Evolutionary conservation across 352 stramenopile species (phyloP).

Genomic region (Vaucheria bursata): DNA sequence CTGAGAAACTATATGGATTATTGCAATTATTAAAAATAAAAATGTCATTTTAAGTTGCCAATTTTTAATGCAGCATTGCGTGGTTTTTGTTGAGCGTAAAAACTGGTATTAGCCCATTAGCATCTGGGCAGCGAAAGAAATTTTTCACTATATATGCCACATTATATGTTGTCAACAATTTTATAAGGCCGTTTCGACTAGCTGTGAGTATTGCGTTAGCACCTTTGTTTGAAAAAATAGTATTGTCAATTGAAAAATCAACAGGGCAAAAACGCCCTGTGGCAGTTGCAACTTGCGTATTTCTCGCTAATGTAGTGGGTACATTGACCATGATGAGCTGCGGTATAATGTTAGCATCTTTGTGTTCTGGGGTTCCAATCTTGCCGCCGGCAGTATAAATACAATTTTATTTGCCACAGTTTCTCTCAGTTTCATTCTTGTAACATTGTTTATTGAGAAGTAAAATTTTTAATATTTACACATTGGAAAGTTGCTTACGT

Average conservation of each 20-base stretch:
- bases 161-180: conserved; percentile 36
- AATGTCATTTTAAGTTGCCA: too few relatives aligned
- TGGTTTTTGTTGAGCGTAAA: background rate
- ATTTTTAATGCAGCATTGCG: background rate
- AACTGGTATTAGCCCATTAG: conserved; percentile 25
- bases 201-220: conserved; percentile 26
- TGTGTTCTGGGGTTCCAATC: conserved; percentile 16
- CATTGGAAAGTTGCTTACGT: too few relatives aligned
- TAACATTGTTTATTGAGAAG: too few relatives aligned
- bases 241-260: conserved; percentile 22
- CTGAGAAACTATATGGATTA: too few relatives aligned
- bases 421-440: too few relatives aligned
- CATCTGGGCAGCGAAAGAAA: conserved; percentile 29
- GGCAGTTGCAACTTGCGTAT: conserved; percentile 33
- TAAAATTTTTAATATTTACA: too few relatives aligned
- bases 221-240: conserved; percentile 35
- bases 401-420: too few relatives aligned
- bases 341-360: conserved; percentile 36
- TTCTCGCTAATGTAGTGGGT: conserved; percentile 36
- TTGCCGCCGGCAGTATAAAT: background rate
- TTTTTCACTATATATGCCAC: conserved; percentile 33
- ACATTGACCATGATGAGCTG: conserved; percentile 14
- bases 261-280: conserved; percentile 20
- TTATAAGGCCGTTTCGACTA: conserved; percentile 37
- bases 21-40: too few relatives aligned